Percentiles rank a stretch among this genome's conserved stretches.
phyloP scores from a whole-genome alignment of 176 grass and related monocot species.

The Puccinellia tenuiflora region DNA sequence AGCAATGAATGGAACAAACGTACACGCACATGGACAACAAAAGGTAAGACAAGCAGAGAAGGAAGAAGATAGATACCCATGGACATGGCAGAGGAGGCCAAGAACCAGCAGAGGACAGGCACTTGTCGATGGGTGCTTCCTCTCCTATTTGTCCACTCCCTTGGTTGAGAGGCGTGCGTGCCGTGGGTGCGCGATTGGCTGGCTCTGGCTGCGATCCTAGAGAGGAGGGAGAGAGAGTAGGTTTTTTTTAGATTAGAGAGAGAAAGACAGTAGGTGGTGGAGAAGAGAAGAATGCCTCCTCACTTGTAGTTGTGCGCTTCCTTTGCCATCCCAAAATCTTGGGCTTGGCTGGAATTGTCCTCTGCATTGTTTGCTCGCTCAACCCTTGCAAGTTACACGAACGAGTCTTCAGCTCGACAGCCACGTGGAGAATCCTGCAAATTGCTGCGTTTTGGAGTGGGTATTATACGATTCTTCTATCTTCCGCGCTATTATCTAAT shows the following conservation, averaged over 20 bases:
- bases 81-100: constrained; percentile 24
- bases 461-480: neutral
- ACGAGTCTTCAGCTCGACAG: neutral
- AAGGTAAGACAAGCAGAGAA: neutral
- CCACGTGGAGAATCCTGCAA: neutral
- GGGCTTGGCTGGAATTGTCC: constrained; percentile 27
- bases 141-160: neutral
- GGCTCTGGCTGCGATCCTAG: constrained; percentile 20
- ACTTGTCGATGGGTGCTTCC: neutral
- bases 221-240: neutral
- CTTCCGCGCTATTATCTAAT: too few species aligned
- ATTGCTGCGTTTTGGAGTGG: neutral
- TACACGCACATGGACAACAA: neutral
- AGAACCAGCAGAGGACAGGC: neutral
- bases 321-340: constrained; percentile 12
- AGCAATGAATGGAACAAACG: neutral
- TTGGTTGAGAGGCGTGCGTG: neutral
- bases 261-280: constrained; percentile 43
- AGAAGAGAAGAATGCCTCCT: constrained; percentile 15
- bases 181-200: neutral
- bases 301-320: neutral
- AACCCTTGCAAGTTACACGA: neutral
- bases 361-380: neutral
- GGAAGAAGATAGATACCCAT: constrained; percentile 25
- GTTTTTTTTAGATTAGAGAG: too few species aligned